phyloP scores from a whole-genome alignment of 2,329 filamentous ascomycete species.

The Lecanicillium sp. region DNA sequence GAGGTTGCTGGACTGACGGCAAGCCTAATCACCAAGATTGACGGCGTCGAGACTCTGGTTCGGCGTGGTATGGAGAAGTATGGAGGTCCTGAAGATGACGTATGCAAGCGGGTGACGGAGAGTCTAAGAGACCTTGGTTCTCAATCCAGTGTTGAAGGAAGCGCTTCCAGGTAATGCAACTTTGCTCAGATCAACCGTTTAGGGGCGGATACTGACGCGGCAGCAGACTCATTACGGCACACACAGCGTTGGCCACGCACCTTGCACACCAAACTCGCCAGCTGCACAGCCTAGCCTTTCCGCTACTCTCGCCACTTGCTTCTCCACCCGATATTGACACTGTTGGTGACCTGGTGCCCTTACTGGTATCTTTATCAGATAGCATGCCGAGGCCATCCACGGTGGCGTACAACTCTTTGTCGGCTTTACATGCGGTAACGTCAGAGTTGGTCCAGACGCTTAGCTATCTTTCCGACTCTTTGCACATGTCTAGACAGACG shows the following conservation, averaged over 20 bases:
- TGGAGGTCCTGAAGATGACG: conserved; percentile 55
- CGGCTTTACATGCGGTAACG: conserved; percentile 62
- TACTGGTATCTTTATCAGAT: conserved; percentile 57
- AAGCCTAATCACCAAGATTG: conserved; percentile 61
- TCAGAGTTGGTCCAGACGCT: conserved; percentile 71
- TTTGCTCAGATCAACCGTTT: too few species aligned
- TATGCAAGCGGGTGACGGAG: conserved; percentile 62
- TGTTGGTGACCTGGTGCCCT: conserved; percentile 61
- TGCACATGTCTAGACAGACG: conserved; percentile 90
- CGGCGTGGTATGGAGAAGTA: conserved; percentile 58
- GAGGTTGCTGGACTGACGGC: conserved; percentile 61
- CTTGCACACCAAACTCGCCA: conserved; percentile 68
- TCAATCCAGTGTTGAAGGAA: conserved; percentile 64
- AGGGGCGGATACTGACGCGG: background rate
- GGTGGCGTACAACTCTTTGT: conserved; percentile 56
- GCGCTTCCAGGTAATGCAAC: conserved; percentile 56
- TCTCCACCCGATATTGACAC: conserved; percentile 54
- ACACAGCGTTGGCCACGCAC: conserved; percentile 67
- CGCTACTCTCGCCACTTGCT: conserved; percentile 61
- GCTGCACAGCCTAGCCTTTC: conserved; percentile 65
- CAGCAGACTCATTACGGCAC: conserved; percentile 63
- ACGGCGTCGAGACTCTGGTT: conserved; percentile 63
- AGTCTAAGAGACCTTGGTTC: conserved; percentile 65
- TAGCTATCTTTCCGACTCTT: conserved; percentile 78
- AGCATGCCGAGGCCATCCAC: conserved; percentile 59